Base-by-base conservation (phyloP, 768 basidiomycete genomes). In the Suillus brevipes region DNA sequence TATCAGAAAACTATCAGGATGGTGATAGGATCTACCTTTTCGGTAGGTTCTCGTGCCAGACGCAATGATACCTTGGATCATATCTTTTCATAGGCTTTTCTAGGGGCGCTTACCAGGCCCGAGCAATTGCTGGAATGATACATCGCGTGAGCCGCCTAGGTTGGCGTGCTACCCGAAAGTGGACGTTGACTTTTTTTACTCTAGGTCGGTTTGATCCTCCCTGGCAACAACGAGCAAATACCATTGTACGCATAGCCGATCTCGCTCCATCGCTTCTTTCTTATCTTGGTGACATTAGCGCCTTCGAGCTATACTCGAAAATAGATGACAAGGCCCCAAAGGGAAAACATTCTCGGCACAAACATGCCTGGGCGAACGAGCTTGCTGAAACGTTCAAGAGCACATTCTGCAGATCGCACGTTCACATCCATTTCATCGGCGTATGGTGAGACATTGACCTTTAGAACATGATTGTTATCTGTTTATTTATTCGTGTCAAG, bases 71-170 rank as follows among this genome's bases (percentile, higher is more conserved):
- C 3, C 7, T n/a, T 14, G 25, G 0, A 6, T 31, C 2, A 34
- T 53, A n/a, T 25, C 43, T 23, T 25, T 23, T 61, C 43, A 1
- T 45, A 81, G 80, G 80, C 1, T 82, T 81, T 55, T 81, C 80
- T 38, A 76, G 81, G 14, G 80, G 80, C 0, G 80, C 79, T 6
- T 81, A 79, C 65, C 80, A 81, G 73, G 78, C 73, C 1, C 78
- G 80, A 4, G 68, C 65, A 0, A 62, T 82, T 6, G 77, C 80
- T 1, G 75, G 68, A 6, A 78, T 81, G 77, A 80, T 81, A 2
- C 61, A 77, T 2, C 73, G 68, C 61, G 80, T 76, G n/a, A 43
- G 40, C 9, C 18, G 4, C 1, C 42, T n/a, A 43, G 37, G 23
- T 60, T 1, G 42, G 20, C 60, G 59, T 64, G 60, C 63, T 34